Conservation (phyloP, 176 grass and related monocot genomes). For the Rhynchospora pubera region DNA sequence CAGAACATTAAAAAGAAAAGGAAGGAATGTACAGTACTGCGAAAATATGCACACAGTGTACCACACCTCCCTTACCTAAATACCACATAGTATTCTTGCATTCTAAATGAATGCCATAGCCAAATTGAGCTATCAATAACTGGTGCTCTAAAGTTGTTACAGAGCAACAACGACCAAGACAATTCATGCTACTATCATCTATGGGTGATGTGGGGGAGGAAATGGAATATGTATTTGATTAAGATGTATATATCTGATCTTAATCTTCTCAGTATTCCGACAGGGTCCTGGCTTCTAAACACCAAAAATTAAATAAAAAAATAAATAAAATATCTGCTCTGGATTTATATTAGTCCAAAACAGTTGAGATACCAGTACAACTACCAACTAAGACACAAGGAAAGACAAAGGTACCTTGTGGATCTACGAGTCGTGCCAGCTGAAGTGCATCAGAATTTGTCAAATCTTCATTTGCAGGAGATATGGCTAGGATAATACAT, state of each 20-base stretch:
- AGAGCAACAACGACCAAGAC: background rate
- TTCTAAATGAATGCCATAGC: background rate
- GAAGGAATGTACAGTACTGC: slow-evolving; percentile 14
- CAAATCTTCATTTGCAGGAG: slow-evolving; percentile 89
- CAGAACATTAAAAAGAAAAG: background rate
- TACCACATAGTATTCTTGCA: background rate
- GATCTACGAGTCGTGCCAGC: slow-evolving; percentile 84
- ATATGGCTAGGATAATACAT: slow-evolving; percentile 91
- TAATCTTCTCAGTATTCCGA: background rate
- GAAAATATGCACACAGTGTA: background rate
- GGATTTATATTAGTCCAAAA: slow-evolving; percentile 5
- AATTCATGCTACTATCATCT: background rate
- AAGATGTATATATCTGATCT: background rate
- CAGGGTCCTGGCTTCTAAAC: background rate
- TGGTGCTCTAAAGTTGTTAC: background rate
- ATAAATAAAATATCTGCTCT: slow-evolving; percentile 7
- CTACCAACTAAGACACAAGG: background rate
- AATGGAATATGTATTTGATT: background rate
- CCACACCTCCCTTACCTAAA: background rate
- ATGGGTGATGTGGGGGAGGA: background rate
- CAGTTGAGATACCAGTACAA: background rate
- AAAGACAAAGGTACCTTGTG: slow-evolving; percentile 47
- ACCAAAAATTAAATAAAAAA: slow-evolving; percentile 5
- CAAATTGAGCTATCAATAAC: background rate
- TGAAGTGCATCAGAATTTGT: slow-evolving; percentile 93